Percentiles rank a stretch among this genome's conserved stretches.
These are phyloP conservation scores for Keqinozyma sinolaborantium DNA, from an alignment of 1,139 yeast species.

Conservation along the genomic window DNA sequence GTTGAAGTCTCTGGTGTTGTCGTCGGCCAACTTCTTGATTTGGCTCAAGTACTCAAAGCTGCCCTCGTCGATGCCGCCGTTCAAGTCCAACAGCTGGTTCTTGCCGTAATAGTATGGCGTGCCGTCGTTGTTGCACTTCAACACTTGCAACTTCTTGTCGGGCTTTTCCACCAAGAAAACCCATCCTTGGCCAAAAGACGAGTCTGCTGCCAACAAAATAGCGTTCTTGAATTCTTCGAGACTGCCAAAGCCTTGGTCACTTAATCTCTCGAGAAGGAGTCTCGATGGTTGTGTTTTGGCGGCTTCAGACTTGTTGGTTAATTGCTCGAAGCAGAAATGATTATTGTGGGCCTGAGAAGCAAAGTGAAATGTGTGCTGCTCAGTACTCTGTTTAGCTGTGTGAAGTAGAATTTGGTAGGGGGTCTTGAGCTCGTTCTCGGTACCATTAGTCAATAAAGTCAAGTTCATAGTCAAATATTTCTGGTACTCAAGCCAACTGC, in stretches of 20 bases:
- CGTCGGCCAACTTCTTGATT: constrained; percentile 42
- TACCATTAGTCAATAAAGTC: constrained; percentile 72
- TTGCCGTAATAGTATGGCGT: constrained; percentile 82
- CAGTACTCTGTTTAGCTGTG: constrained; percentile 67
- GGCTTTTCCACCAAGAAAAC: constrained; percentile 76
- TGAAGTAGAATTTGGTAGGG: constrained; percentile 76
- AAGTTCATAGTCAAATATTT: constrained; percentile 62
- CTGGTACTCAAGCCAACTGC: constrained; percentile 84
- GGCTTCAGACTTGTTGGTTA: constrained; percentile 35
- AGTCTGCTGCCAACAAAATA: constrained; percentile 53
- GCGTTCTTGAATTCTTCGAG: constrained; percentile 53
- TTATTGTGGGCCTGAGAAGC: constrained; percentile 94
- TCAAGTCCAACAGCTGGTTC: constrained; percentile 72
- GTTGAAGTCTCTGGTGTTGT: constrained; percentile 57
- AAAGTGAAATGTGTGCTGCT: constrained; percentile 72
- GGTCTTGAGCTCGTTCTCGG: constrained; percentile 71
- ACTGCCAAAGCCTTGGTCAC: constrained; percentile 32
- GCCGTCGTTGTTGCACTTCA: constrained; percentile 79
- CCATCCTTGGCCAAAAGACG: constrained; percentile 77
- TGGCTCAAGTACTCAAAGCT: constrained; percentile 47
- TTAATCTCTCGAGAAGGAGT: constrained; percentile 40
- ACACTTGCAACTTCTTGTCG: constrained; percentile 60
- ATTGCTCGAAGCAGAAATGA: constrained; percentile 80
- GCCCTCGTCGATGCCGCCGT: constrained; percentile 59
- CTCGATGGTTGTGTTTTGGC: constrained; percentile 45